These are phyloP conservation scores for Cryptococcus floricola DNA, from an alignment of 1,284 basidiomycete genomes.

Conservation along the genomic window DNA sequence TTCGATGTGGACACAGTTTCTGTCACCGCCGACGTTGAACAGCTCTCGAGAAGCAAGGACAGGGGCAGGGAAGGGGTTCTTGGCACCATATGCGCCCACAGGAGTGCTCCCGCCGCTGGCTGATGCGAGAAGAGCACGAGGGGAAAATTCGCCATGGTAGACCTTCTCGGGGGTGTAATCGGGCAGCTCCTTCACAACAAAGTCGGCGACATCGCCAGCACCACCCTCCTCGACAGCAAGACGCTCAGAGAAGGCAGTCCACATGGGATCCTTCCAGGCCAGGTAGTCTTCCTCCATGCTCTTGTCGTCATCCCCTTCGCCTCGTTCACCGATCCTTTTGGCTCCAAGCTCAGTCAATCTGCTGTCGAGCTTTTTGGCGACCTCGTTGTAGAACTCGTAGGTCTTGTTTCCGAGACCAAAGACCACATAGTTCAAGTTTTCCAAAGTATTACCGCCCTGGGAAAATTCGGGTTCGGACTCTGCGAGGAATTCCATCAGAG, in stretches of 20 bases:
- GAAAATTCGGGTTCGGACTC: slow-evolving; percentile 83
- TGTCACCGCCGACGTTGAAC: slow-evolving; percentile 68
- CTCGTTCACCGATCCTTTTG: slow-evolving; percentile 78
- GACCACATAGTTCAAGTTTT: slow-evolving; percentile 89
- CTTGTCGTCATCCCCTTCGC: slow-evolving; percentile 98
- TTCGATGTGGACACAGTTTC: slow-evolving; percentile 94
- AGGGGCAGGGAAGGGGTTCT: slow-evolving; percentile 92
- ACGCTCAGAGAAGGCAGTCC: slow-evolving; percentile 74
- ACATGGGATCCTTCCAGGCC: slow-evolving; percentile 99
- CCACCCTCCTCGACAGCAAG: slow-evolving; percentile 93
- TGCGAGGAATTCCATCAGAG: slow-evolving; percentile 84
- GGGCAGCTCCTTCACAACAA: slow-evolving; percentile 74
- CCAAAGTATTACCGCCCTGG: slow-evolving; percentile 60
- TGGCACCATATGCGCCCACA: slow-evolving; percentile 62
- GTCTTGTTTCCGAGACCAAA: slow-evolving; percentile 94
- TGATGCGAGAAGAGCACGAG: slow-evolving; percentile 65
- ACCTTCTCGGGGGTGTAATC: slow-evolving; percentile 75
- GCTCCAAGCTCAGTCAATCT: slow-evolving; percentile 76
- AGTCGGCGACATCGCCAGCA: slow-evolving; percentile 92
- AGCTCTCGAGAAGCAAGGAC: slow-evolving; percentile 76
- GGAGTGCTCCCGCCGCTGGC: slow-evolving; percentile 55
- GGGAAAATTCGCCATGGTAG: slow-evolving; percentile 85
- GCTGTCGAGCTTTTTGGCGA: slow-evolving; percentile 74
- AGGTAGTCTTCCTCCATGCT: slow-evolving; percentile 99
- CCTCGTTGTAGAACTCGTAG: slow-evolving; percentile 92